Conservation (phyloP, 208 protist species). For the Crithidia bombi region DNA sequence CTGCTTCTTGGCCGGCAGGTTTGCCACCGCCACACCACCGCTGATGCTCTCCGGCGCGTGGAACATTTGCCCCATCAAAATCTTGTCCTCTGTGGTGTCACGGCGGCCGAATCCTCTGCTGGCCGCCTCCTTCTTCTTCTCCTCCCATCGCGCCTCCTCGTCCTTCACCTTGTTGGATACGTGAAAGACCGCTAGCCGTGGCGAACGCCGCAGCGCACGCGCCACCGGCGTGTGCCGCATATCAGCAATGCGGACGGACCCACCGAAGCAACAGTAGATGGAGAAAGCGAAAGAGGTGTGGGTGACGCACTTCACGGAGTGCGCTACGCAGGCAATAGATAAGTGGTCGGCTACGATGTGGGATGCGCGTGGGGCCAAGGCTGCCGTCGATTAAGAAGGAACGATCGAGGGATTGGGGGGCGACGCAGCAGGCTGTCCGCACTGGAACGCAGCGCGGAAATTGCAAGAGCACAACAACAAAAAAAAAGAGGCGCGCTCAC, state of each 20-base stretch:
- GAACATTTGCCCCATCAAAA: conserved; percentile 67
- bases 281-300: neutral
- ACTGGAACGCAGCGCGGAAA: too few relatives aligned
- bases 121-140: conserved; percentile 55
- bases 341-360: too few relatives aligned
- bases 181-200: conserved; percentile 18
- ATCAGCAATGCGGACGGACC: too few relatives aligned
- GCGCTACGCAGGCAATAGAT: too few relatives aligned
- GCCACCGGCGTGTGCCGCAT: neutral
- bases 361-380: too few relatives aligned
- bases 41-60: conserved; percentile 37
- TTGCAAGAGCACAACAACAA: neutral
- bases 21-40: conserved; percentile 60
- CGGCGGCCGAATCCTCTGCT: conserved; percentile 64
- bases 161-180: conserved; percentile 36
- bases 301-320: too few relatives aligned
- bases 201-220: conserved; percentile 19
- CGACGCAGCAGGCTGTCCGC: neutral
- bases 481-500: neutral
- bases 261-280: too few relatives aligned
- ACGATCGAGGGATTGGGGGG: too few relatives aligned
- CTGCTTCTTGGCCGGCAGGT: conserved; percentile 57
- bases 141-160: conserved; percentile 37
- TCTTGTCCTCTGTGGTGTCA: conserved; percentile 51
- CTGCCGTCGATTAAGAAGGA: too few relatives aligned